Conservation (phyloP, 495 filamentous ascomycete genomes). For the Penicillium alfredii region DNA sequence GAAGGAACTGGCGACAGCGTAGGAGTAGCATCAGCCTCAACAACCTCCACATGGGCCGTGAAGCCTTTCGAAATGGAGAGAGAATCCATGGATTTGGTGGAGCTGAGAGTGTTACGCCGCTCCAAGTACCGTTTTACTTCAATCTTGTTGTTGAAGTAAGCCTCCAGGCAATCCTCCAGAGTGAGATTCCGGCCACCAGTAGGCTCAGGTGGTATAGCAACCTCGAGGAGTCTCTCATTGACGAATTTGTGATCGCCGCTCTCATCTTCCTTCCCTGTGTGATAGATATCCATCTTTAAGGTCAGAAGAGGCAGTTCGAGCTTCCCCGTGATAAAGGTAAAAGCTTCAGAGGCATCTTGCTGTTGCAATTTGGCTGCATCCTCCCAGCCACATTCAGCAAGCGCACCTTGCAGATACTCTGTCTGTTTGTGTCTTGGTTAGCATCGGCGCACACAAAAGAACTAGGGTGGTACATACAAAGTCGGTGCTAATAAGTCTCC, state of each 20-base stretch:
- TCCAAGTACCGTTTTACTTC: slow-evolving; percentile 81
- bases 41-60: slow-evolving; percentile 51
- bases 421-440: slow-evolving; percentile 52
- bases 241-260: slow-evolving; percentile 90
- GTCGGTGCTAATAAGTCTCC: slow-evolving; percentile 78
- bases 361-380: slow-evolving; percentile 71
- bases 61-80: slow-evolving; percentile 37
- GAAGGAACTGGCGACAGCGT: slow-evolving; percentile 36
- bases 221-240: slow-evolving; percentile 85
- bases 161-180: slow-evolving; percentile 84
- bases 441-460: slow-evolving; percentile 5
- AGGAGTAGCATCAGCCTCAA: slow-evolving; percentile 46
- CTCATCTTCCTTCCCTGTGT: slow-evolving; percentile 75
- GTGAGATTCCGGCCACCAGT: slow-evolving; percentile 59
- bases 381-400: slow-evolving; percentile 87
- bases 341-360: slow-evolving; percentile 93
- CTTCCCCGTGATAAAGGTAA: slow-evolving; percentile 86
- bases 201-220: slow-evolving; percentile 66
- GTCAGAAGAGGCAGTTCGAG: slow-evolving; percentile 84
- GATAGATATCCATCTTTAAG: slow-evolving; percentile 90
- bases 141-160: slow-evolving; percentile 91
- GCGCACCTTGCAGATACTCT: slow-evolving; percentile 68
- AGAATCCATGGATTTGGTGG: slow-evolving; percentile 48
- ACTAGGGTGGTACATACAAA: no score
- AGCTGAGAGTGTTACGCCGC: slow-evolving; percentile 50